Conservation (phyloP, 306 rosid species). For the Quercus parvula region DNA sequence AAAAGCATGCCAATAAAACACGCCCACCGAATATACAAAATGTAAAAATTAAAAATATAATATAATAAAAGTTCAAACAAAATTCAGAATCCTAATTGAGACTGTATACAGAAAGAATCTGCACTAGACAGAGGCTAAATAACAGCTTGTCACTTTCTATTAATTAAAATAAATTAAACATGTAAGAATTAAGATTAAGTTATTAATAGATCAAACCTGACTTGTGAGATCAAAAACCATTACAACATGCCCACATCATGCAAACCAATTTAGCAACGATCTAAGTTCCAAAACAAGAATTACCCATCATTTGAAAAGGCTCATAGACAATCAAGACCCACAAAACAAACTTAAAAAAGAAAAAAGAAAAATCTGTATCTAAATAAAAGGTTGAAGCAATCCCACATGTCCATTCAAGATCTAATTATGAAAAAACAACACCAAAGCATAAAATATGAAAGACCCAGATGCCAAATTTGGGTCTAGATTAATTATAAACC, state of each 20-base stretch:
- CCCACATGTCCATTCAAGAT: neutral
- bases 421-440: neutral
- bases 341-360: neutral
- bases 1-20: neutral
- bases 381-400: neutral
- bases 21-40: neutral
- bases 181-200: neutral
- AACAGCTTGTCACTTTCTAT: neutral
- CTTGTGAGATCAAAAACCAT: neutral
- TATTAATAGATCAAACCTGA: neutral
- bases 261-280: neutral
- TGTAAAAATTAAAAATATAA: neutral
- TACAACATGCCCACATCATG: neutral
- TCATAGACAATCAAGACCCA: neutral
- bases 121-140: neutral
- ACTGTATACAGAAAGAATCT: neutral
- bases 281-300: neutral
- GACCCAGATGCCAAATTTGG: slow-evolving; percentile 11
- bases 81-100: neutral
- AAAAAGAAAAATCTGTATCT: neutral
- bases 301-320: neutral
- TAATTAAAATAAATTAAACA: neutral
- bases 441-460: slow-evolving; percentile 2
- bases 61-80: neutral
- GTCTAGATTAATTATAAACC: neutral